phyloP scores from a whole-genome alignment of 2,329 filamentous ascomycete genomes.

The Neoascochyta sp. region DNA sequence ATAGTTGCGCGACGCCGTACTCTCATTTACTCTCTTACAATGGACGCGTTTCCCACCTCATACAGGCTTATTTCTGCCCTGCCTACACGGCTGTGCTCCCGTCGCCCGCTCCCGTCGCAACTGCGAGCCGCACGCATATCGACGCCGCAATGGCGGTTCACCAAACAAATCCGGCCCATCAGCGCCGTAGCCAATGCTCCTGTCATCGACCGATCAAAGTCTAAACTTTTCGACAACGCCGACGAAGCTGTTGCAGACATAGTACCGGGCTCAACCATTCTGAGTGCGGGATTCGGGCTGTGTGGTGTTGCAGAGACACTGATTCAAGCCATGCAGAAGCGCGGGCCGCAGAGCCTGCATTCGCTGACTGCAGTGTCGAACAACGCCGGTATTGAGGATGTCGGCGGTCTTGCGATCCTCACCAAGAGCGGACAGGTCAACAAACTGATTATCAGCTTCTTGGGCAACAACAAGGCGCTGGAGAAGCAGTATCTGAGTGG shows the following conservation, averaged over 20 bases:
- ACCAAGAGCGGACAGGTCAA: slow-evolving; percentile 66
- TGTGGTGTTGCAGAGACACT: slow-evolving; percentile 41
- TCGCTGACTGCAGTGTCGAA: slow-evolving; percentile 72
- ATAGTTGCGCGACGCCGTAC: too few species aligned
- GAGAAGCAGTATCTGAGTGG: slow-evolving; percentile 72
- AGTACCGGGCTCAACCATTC: slow-evolving; percentile 34
- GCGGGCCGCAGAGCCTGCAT: slow-evolving; percentile 30
- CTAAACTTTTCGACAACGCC: slow-evolving; percentile 37
- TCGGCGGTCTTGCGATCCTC: slow-evolving; percentile 62
- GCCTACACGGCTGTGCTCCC: slow-evolving; percentile 25
- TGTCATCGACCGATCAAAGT: slow-evolving; percentile 32
- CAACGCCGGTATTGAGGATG: slow-evolving; percentile 69
- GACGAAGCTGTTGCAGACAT: slow-evolving; percentile 39
- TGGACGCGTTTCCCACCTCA: slow-evolving; percentile 28
- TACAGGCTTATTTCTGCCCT: slow-evolving; percentile 29
- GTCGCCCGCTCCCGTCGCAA: slow-evolving; percentile 26
- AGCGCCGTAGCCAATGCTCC: slow-evolving; percentile 24
- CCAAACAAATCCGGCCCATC: slow-evolving; percentile 21
- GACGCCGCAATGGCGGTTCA: slow-evolving; percentile 20
- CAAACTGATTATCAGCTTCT: slow-evolving; percentile 70
- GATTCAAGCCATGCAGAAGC: slow-evolving; percentile 34
- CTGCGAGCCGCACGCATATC: slow-evolving; percentile 17
- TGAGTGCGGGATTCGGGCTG: slow-evolving; percentile 40
- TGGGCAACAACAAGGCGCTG: slow-evolving; percentile 73
- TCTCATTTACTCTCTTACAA: slow-evolving; percentile 11